Percentiles rank a stretch among this genome's conserved stretches.
These are phyloP conservation scores for Boletus sp. DNA, from an alignment of 1,284 basidiomycete species.

Conservation along the genomic window DNA sequence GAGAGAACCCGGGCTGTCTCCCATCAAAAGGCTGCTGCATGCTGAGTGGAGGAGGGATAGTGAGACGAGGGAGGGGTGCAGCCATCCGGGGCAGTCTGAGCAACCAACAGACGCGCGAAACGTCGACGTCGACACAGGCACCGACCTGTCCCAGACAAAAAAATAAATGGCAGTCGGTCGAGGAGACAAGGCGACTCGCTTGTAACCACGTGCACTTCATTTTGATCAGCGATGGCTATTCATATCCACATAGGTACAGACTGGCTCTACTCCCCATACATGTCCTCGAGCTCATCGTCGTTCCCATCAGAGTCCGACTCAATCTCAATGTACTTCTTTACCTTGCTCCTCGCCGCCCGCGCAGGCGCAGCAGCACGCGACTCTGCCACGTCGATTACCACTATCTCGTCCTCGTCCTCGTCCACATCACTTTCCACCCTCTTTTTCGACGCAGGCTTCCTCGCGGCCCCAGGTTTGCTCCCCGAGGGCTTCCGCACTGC, in stretches of 20 bases:
- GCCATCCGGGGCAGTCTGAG: slow-evolving; percentile 23
- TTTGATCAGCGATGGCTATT: too few relatives aligned
- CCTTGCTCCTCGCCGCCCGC: slow-evolving; percentile 37
- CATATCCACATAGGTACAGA: too few relatives aligned
- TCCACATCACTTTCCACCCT: slow-evolving; percentile 36
- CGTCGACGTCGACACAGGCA: too few relatives aligned
- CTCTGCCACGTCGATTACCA: slow-evolving; percentile 21
- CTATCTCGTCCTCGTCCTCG: slow-evolving; percentile 21
- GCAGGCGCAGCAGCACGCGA: slow-evolving; percentile 24
- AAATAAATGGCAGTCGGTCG: slow-evolving; percentile 5
- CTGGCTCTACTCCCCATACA: slow-evolving; percentile 24
- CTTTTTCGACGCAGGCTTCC: slow-evolving; percentile 39
- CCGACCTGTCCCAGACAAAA: background rate
- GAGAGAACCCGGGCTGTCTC: slow-evolving; percentile 55
- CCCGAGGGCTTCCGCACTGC: slow-evolving; percentile 48
- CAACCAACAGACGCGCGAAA: too few relatives aligned
- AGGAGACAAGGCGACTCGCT: slow-evolving; percentile 6
- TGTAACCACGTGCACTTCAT: background rate
- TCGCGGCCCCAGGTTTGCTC: slow-evolving; percentile 42
- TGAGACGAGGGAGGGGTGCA: slow-evolving; percentile 33
- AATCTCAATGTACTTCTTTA: slow-evolving; percentile 54
- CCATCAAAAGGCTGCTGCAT: slow-evolving; percentile 45
- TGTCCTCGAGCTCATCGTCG: too few relatives aligned
- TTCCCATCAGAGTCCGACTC: slow-evolving; percentile 45
- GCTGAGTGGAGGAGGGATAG: slow-evolving; percentile 42